These are phyloP conservation scores for Dentipellis sp. DNA, from an alignment of 768 basidiomycete genomes.

Conservation along the genomic window DNA sequence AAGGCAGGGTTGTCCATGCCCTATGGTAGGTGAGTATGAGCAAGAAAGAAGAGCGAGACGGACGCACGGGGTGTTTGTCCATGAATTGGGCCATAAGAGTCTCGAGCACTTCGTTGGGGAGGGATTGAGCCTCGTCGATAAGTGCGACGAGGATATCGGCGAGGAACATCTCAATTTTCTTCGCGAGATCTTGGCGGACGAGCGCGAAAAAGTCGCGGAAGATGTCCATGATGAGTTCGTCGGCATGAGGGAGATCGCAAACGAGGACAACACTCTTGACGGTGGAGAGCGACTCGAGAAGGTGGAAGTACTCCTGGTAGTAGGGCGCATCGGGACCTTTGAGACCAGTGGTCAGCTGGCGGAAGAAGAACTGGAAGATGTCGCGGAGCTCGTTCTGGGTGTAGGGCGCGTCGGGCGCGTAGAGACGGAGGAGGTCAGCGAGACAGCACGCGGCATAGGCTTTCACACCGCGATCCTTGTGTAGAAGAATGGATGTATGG, in stretches of 20 bases:
- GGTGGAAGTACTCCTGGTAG: slow-evolving; percentile 88
- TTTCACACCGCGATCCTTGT: slow-evolving; percentile 95
- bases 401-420: slow-evolving; percentile 96
- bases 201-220: slow-evolving; percentile 81
- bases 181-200: slow-evolving; percentile 62
- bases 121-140: slow-evolving; percentile 72
- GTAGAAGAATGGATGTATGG: slow-evolving; percentile 69
- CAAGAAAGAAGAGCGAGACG: background rate
- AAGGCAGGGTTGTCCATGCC: slow-evolving; percentile 67
- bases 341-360: slow-evolving; percentile 69
- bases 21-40: slow-evolving; percentile 23
- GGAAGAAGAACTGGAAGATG: slow-evolving; percentile 95
- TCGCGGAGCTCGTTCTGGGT: slow-evolving; percentile 82
- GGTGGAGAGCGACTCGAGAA: slow-evolving; percentile 87
- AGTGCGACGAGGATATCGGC: slow-evolving; percentile 86
- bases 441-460: slow-evolving; percentile 92
- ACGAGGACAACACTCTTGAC: slow-evolving; percentile 94
- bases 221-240: slow-evolving; percentile 74
- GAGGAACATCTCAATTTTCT: slow-evolving; percentile 80
- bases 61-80: slow-evolving; percentile 63
- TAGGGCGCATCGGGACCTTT: slow-evolving; percentile 74
- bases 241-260: slow-evolving; percentile 81
- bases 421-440: slow-evolving; percentile 86
- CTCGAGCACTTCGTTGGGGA: slow-evolving; percentile 78
- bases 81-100: slow-evolving; percentile 78